These are phyloP conservation scores for Cryptococcus jaspeensis DNA, from an alignment of 1,284 basidiomycete species.

Conservation along the genomic window DNA sequence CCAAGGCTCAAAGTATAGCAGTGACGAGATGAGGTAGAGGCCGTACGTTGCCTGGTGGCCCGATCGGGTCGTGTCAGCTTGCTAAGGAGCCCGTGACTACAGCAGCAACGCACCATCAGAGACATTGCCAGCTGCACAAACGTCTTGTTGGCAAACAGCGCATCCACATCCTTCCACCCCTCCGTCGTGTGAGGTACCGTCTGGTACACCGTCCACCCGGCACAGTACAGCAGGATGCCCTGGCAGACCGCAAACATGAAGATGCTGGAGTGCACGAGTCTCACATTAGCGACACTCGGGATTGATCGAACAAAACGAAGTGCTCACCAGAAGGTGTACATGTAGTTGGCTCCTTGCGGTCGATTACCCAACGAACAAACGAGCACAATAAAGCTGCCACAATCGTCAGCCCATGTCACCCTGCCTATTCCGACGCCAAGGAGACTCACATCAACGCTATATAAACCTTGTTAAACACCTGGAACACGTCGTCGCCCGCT, in stretches of 20 bases:
- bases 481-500: constrained; percentile 72
- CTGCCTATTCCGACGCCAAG: not conserved
- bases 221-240: constrained; percentile 67
- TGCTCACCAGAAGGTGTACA: constrained; percentile 70
- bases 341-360: constrained; percentile 83
- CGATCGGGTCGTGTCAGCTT: not conserved
- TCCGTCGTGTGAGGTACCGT: constrained; percentile 69
- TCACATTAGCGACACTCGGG: not conserved
- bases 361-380: constrained; percentile 66
- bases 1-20: constrained; percentile 88
- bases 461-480: constrained; percentile 67
- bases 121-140: constrained; percentile 68
- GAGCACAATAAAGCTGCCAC: constrained; percentile 31
- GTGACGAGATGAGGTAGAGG: constrained; percentile 78
- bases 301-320: constrained; percentile 53
- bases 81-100: not conserved
- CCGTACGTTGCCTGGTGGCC: constrained; percentile 71
- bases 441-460: constrained; percentile 55
- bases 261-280: constrained; percentile 54
- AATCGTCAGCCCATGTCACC: not conserved
- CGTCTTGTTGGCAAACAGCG: constrained; percentile 64
- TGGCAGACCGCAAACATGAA: constrained; percentile 48
- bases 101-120: constrained; percentile 37
- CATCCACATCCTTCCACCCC: constrained; percentile 68
- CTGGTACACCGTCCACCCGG: constrained; percentile 80